A percentile compares a stretch with the other conserved stretches of the same genome.
These are phyloP conservation scores for Didymella segeticola DNA, from an alignment of 2,329 filamentous ascomycete species.

Conservation along the genomic window DNA sequence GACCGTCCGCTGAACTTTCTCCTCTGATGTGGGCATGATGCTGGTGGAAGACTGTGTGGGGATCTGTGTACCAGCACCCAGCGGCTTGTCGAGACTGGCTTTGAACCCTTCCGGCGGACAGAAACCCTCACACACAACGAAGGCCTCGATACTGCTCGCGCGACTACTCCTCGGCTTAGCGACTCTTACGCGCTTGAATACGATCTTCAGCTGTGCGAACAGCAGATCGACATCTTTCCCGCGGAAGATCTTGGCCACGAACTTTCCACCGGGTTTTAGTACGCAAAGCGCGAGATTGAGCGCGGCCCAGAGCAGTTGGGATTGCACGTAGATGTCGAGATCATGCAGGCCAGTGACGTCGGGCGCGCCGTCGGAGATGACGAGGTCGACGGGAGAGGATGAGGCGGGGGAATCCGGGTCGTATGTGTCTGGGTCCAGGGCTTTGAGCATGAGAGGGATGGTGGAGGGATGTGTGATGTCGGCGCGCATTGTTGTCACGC, in stretches of 20 bases:
- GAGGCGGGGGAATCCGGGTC: conserved; percentile 54
- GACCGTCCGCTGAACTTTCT: conserved; percentile 35
- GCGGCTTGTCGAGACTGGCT: conserved; percentile 75
- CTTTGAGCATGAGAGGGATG: conserved; percentile 83
- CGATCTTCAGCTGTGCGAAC: conserved; percentile 90
- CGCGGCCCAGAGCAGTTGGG: conserved; percentile 91
- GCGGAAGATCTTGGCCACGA: conserved; percentile 97
- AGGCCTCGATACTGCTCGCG: conserved; percentile 96
- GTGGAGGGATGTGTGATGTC: conserved; percentile 98
- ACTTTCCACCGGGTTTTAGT: conserved; percentile 89
- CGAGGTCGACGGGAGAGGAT: conserved; percentile 84
- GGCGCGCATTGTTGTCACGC: conserved; percentile 88
- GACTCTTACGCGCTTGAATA: conserved; percentile 86
- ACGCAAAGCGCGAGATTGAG: conserved; percentile 93
- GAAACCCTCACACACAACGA: conserved; percentile 94
- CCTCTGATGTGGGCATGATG: conserved; percentile 16
- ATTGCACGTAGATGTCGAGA: conserved; percentile 97
- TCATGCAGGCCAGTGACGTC: conserved; percentile 97
- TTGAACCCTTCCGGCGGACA: conserved; percentile 77
- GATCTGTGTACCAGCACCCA: conserved; percentile 68
- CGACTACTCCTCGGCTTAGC: conserved; percentile 93
- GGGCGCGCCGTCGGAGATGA: conserved; percentile 92
- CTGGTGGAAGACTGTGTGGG: conserved; percentile 41
- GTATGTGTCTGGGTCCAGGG: conserved; percentile 73
- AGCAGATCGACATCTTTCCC: conserved; percentile 94